Conservation (phyloP, 106 monocot genomes). For the Chionographis japonica region DNA sequence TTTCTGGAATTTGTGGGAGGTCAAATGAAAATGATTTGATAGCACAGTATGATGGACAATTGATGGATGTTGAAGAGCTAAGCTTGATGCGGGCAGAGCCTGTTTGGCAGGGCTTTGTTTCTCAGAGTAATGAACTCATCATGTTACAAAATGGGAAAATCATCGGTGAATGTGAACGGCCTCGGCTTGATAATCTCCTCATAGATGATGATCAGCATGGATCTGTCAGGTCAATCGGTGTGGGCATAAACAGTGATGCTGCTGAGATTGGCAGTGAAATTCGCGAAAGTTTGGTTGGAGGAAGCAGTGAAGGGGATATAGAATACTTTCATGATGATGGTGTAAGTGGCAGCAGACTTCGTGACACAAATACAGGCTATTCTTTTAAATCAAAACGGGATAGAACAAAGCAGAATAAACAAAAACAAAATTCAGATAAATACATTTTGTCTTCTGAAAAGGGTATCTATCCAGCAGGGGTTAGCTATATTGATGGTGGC, state of each 20-base stretch:
- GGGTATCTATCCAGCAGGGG: constrained; percentile 10
- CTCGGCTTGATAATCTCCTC: constrained; percentile 49
- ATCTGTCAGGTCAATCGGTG: constrained; percentile 95
- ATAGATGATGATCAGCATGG: constrained; percentile 82
- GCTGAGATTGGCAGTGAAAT: constrained; percentile 94
- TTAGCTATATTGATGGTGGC: constrained; percentile 45
- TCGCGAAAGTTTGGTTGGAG: constrained; percentile 79
- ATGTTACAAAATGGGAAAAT: constrained; percentile 62
- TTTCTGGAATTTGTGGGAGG: constrained; percentile 34
- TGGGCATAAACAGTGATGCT: constrained; percentile 88
- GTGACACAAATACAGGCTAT: constrained; percentile 22
- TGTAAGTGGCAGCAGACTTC: constrained; percentile 34
- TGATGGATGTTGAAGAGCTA: constrained; percentile 83
- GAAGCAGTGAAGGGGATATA: constrained; percentile 79
- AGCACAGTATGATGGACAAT: constrained; percentile 73
- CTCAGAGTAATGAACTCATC: constrained; percentile 55
- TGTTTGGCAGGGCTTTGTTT: constrained; percentile 94
- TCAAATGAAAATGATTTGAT: constrained; percentile 58
- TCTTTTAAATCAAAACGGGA: constrained; percentile 30
- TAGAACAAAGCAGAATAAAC: constrained; percentile 23
- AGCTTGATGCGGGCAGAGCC: constrained; percentile 82
- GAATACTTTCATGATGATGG: constrained; percentile 63
- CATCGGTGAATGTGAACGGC: constrained; percentile 31
- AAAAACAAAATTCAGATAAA: constrained; percentile 36
- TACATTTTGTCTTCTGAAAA: constrained; percentile 32